Base-by-base conservation (phyloP, 2,329 filamentous ascomycete genomes). In the Neofusicoccum kwambonambiense region DNA sequence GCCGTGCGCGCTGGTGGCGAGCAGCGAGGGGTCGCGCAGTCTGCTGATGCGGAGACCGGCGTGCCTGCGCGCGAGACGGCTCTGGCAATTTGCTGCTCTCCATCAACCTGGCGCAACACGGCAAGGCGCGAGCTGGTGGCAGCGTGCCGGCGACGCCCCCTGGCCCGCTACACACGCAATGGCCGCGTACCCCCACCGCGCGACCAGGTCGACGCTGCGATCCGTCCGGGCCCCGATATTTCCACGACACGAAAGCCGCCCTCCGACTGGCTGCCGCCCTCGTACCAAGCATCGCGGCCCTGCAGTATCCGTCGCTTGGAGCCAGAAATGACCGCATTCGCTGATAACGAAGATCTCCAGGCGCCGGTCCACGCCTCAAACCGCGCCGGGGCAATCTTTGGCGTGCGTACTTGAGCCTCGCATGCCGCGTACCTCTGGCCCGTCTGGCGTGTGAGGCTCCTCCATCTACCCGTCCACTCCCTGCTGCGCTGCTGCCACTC, bases 301-400 rank as follows among this genome's bases (percentile, higher is more conserved):
- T 63, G 61, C 39, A 27, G 41, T 47, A 52, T 52, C 61, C 61
- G 61, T 51, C 61, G 61, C 37, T 45, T 44, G 47, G 61, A 52
- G 47, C 61, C 61, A 63, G 49, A 63, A 63, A 63, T 63, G 61
- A 54, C 61, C 50, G 61, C 61, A 63, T 63, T 52, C 49, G 47
- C 49, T 63, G 61, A 63, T 63, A 63, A 60, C 56, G 56, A 47
- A 60, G 61, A 63, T 63, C 61, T 63, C 39, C 15, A 17, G 34
- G 45, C 42, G 60, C 13, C 47, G 35, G 60, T 50, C 45, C 37
- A 42, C 60, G 60, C 42, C 47, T 52, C 34, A 22, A 47, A 13
- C 37, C 34, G 60, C 47, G 47, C 42, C 47, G 8, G 60, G 47
- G 42, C 60, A 62, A 31, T 51, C 37, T 51, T 37, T 9, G 42